phyloP scores from a whole-genome alignment of 176 grass and related monocot genomes.

The Bothriochloa decipiens region DNA sequence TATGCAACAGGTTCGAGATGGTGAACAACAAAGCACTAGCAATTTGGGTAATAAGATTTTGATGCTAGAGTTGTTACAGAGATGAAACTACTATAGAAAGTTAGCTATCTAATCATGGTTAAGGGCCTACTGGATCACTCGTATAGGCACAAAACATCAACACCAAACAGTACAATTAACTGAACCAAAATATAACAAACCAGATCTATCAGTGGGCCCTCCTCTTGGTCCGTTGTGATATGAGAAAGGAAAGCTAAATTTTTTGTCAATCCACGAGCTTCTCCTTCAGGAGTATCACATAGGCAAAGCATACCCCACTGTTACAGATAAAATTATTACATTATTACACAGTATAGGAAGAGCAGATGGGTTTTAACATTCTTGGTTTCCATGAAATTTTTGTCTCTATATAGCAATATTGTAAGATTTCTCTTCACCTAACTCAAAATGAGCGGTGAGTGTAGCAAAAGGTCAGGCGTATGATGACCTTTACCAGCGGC shows the following conservation, averaged over 20 bases:
- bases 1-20: background rate
- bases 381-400: background rate
- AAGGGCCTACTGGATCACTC: background rate
- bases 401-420: constrained; percentile 26
- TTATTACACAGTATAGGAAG: no score
- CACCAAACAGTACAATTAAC: constrained; percentile 12
- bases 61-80: background rate
- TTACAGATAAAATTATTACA: constrained; percentile 43
- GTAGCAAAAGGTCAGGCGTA: no score
- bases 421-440: constrained; percentile 55
- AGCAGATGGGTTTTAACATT: background rate
- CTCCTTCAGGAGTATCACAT: constrained; percentile 98
- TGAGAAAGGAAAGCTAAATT: constrained; percentile 95
- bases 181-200: constrained; percentile 50
- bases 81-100: background rate
- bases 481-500: no score
- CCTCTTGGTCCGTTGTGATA: constrained; percentile 91
- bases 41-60: background rate
- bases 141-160: background rate
- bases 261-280: constrained; percentile 97
- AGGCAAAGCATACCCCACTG: constrained; percentile 99
- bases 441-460: no score
- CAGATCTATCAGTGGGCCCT: constrained; percentile 77
- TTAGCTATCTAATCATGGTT: background rate
- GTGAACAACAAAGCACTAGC: background rate